Conservation (phyloP, 768 basidiomycete species). For the Mycena galericulata region DNA sequence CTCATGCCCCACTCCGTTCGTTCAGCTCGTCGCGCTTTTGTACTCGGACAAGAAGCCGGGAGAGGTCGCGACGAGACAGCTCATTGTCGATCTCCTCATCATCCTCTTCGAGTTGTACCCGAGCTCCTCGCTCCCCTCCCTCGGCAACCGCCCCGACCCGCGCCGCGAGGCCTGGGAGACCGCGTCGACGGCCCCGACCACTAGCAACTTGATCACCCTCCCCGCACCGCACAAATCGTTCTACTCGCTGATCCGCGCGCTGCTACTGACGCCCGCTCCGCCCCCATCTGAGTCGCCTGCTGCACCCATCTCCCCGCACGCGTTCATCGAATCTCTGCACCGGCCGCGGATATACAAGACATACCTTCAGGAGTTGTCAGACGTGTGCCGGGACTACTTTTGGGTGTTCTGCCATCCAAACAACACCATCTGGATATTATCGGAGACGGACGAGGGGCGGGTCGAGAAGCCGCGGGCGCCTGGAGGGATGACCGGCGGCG, state of each 20-base stretch:
- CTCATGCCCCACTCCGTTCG: constrained; percentile 89
- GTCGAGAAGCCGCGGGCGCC: constrained; percentile 95
- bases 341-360: constrained; percentile 81
- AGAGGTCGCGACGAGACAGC: constrained; percentile 88
- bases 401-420: constrained; percentile 98
- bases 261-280: constrained; percentile 81
- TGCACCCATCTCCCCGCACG: constrained; percentile 76
- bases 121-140: constrained; percentile 69
- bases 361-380: constrained; percentile 86
- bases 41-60: constrained; percentile 99
- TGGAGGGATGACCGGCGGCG: constrained; percentile 98
- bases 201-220: constrained; percentile 69
- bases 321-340: constrained; percentile 82
- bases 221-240: constrained; percentile 80
- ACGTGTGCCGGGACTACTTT: constrained; percentile 93
- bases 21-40: constrained; percentile 83
- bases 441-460: constrained; percentile 84
- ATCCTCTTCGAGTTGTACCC: constrained; percentile 93
- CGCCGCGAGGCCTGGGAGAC: constrained; percentile 71
- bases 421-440: constrained; percentile 90
- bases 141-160: constrained; percentile 51
- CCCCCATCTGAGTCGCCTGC: constrained; percentile 72
- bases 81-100: constrained; percentile 90
- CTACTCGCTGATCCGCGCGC: constrained; percentile 78
- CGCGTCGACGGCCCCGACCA: constrained; percentile 49